These are phyloP conservation scores for Rhizophagus clarus DNA, from an alignment of 192 early-diverging fungal genomes.

Conservation along the genomic window DNA sequence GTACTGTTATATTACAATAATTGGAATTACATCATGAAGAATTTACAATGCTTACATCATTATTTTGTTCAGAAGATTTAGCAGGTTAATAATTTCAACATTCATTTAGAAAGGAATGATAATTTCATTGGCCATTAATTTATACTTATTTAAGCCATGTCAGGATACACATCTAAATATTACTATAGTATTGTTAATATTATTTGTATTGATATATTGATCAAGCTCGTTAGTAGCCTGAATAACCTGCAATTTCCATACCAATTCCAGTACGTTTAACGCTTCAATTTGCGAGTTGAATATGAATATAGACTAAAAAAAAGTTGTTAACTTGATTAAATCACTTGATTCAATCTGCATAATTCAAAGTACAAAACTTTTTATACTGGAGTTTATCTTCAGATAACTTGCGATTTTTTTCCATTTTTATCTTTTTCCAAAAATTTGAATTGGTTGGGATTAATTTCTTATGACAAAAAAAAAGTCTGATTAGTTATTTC, in stretches of 20 bases:
- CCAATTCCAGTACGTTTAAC: neutral
- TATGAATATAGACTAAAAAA: conserved; percentile 6
- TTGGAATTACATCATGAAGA: neutral
- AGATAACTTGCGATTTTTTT: neutral
- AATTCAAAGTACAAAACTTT: conserved; percentile 7
- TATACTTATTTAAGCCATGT: neutral
- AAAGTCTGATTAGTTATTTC: neutral
- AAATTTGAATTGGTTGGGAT: neutral
- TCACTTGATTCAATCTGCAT: neutral
- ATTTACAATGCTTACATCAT: neutral
- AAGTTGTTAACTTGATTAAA: neutral
- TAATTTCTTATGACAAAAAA: neutral
- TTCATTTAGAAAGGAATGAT: neutral
- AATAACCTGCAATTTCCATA: neutral
- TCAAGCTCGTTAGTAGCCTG: neutral
- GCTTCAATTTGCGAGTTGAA: neutral
- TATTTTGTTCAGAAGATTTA: neutral
- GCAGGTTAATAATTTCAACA: neutral
- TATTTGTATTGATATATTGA: conserved; percentile 1
- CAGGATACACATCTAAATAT: neutral
- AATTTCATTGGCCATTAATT: conserved; percentile 3
- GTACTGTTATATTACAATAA: neutral
- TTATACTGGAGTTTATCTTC: neutral
- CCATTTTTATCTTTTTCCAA: neutral
- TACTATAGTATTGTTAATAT: neutral